A percentile compares a stretch with the other conserved stretches of the same genome.
These are phyloP conservation scores for Leishmania turanica DNA, from an alignment of 208 protist species.

Conservation along the genomic window DNA sequence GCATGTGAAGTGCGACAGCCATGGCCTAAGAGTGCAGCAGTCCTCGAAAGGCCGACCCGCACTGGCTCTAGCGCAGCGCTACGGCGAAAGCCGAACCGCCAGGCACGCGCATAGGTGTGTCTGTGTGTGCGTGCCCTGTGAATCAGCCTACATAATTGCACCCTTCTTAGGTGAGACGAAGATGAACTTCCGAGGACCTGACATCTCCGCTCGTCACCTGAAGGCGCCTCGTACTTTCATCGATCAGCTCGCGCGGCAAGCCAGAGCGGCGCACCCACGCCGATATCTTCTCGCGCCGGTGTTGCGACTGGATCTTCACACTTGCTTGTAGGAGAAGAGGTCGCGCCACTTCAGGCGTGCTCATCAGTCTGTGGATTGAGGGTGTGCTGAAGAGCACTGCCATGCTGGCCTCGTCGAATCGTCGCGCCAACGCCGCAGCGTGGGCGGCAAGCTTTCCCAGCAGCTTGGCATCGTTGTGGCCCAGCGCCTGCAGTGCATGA, in stretches of 20 bases:
- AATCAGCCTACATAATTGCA: not conserved
- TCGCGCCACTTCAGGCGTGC: conserved; percentile 43
- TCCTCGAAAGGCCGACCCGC: not conserved
- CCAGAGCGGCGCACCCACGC: conserved; percentile 43
- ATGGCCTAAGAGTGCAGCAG: not conserved
- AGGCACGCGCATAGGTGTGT: not conserved
- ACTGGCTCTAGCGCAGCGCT: not conserved
- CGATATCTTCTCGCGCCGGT: conserved; percentile 59
- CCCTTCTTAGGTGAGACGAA: conserved; percentile 23
- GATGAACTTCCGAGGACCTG: not conserved
- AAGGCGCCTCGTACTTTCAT: conserved; percentile 23
- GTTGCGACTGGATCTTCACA: conserved; percentile 43
- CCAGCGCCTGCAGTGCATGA: conserved; percentile 67
- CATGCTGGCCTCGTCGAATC: conserved; percentile 69
- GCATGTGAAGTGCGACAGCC: not conserved
- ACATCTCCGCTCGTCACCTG: conserved; percentile 9
- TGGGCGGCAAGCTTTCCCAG: conserved; percentile 57
- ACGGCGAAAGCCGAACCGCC: not conserved
- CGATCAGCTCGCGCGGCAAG: conserved; percentile 59
- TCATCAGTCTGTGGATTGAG: conserved; percentile 67
- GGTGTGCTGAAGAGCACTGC: conserved; percentile 67
- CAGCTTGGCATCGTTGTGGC: conserved; percentile 52
- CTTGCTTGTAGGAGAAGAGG: conserved; percentile 70
- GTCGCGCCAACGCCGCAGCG: conserved; percentile 43
- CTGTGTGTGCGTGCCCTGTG: too few relatives aligned